Evolutionary conservation across 495 filamentous ascomycete species (phyloP).

Genomic region (Bathelium albidoporum): DNA sequence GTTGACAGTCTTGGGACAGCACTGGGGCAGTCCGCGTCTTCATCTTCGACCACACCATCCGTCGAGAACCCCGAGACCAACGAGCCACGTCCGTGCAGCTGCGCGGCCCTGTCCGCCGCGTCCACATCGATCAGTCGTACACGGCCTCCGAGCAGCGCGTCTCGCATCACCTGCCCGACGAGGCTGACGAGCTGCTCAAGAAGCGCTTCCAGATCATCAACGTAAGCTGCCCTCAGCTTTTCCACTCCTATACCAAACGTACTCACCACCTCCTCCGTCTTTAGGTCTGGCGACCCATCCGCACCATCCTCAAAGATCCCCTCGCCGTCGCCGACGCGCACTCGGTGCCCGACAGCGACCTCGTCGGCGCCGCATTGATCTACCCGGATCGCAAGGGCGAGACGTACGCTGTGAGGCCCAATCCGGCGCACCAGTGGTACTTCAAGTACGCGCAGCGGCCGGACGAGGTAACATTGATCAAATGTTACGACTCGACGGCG

Average conservation of each 20-base stretch:
- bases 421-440: constrained; percentile 4
- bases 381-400: constrained; percentile 21
- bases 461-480: constrained; percentile 7
- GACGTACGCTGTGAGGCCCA: constrained; percentile 16
- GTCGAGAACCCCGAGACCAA: constrained; percentile 35
- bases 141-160: constrained; percentile 46
- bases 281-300: constrained; percentile 56
- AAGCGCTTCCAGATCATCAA: constrained; percentile 63
- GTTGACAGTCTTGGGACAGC: constrained; percentile 21
- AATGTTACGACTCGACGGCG: constrained; percentile 6
- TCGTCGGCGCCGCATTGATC: constrained; percentile 20
- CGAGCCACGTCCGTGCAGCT: constrained; percentile 21
- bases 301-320: constrained; percentile 51
- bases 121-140: constrained; percentile 68
- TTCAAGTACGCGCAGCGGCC: constrained; percentile 4
- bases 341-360: constrained; percentile 17
- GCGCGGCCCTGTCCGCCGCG: constrained; percentile 54
- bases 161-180: constrained; percentile 49
- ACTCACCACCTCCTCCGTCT: background rate
- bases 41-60: constrained; percentile 71
- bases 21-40: constrained; percentile 48
- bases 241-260: background rate
- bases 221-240: constrained; percentile 17
- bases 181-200: constrained; percentile 48
- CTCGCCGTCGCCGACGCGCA: constrained; percentile 47